These are phyloP conservation scores for Penicillium concentricum DNA, from an alignment of 2,329 filamentous ascomycete species.

Conservation along the genomic window DNA sequence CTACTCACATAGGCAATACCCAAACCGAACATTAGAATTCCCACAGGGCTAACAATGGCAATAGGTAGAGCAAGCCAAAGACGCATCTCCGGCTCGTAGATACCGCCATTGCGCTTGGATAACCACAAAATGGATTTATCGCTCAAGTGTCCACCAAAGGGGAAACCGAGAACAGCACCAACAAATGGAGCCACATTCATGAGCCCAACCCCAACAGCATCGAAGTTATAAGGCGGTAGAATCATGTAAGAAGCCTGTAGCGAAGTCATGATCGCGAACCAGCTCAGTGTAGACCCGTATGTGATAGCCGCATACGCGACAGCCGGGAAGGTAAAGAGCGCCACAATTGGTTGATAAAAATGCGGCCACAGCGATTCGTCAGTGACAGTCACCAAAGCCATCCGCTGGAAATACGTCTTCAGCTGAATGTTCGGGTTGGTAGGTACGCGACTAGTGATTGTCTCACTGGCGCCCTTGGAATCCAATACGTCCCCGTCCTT, in stretches of 20 bases:
- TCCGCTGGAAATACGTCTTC: slow-evolving; percentile 48
- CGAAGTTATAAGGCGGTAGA: slow-evolving; percentile 42
- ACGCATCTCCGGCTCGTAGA: slow-evolving; percentile 48
- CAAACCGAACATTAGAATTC: slow-evolving; percentile 43
- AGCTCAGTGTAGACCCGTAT: slow-evolving; percentile 41
- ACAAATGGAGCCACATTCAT: slow-evolving; percentile 44
- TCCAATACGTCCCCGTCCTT: neutral
- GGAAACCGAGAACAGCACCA: slow-evolving; percentile 37
- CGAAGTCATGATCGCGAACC: slow-evolving; percentile 41
- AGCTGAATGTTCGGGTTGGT: slow-evolving; percentile 33
- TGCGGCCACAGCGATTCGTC: slow-evolving; percentile 21
- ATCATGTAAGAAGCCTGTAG: slow-evolving; percentile 39
- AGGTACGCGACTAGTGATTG: neutral
- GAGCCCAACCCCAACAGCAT: slow-evolving; percentile 37
- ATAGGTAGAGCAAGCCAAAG: slow-evolving; percentile 33
- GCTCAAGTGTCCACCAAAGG: slow-evolving; percentile 37
- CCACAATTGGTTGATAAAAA: slow-evolving; percentile 28
- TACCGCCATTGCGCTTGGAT: slow-evolving; percentile 39
- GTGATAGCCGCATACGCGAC: slow-evolving; percentile 42
- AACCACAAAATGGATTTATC: slow-evolving; percentile 42
- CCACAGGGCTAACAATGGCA: slow-evolving; percentile 32
- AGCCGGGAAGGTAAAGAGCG: slow-evolving; percentile 50
- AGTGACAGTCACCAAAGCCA: slow-evolving; percentile 35
- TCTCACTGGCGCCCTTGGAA: neutral
- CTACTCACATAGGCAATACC: slow-evolving; percentile 27